Conservation (phyloP, 2,329 filamentous ascomycete genomes). For the Colletotrichum spinosum region DNA sequence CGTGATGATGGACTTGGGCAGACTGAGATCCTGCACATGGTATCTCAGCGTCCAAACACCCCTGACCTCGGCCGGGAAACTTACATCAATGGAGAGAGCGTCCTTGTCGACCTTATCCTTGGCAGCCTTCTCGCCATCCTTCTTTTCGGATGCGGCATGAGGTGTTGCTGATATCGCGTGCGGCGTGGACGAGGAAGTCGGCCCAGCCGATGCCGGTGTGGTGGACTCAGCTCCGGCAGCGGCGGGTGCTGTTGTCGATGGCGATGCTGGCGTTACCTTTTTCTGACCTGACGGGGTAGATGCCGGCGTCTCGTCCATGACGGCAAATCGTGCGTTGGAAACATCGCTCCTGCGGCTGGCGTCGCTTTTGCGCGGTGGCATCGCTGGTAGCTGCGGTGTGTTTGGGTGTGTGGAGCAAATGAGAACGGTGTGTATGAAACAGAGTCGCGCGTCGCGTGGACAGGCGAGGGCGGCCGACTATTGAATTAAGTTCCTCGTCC, state of each 20-base stretch:
- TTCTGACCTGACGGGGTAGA: conserved; percentile 30
- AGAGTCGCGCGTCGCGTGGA: background rate
- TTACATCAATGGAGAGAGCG: conserved; percentile 65
- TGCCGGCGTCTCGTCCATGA: conserved; percentile 53
- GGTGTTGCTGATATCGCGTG: conserved; percentile 5
- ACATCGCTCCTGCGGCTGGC: conserved; percentile 56
- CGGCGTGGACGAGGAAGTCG: conserved; percentile 19
- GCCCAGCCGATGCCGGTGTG: conserved; percentile 25
- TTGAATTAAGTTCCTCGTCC: no score
- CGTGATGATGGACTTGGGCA: conserved; percentile 86
- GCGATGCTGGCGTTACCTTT: conserved; percentile 28
- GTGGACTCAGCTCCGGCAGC: conserved; percentile 6
- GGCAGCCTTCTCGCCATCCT: conserved; percentile 43
- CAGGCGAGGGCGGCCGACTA: no score
- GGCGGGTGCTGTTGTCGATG: conserved; percentile 22
- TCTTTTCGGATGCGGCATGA: conserved; percentile 35
- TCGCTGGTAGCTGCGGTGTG: conserved; percentile 40
- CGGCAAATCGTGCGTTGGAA: conserved; percentile 58
- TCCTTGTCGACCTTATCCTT: conserved; percentile 50
- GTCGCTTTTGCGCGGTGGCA: conserved; percentile 70
- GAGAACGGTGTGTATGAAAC: conserved; percentile 5
- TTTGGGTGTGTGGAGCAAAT: conserved; percentile 2
- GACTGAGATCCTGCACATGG: conserved; percentile 72
- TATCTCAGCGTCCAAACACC: background rate
- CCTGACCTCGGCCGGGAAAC: background rate